A percentile compares a stretch with the other conserved stretches of the same genome.
phyloP scores from a whole-genome alignment of 1,139 yeast species.

The Saccharomycopsis hybrid region DNA sequence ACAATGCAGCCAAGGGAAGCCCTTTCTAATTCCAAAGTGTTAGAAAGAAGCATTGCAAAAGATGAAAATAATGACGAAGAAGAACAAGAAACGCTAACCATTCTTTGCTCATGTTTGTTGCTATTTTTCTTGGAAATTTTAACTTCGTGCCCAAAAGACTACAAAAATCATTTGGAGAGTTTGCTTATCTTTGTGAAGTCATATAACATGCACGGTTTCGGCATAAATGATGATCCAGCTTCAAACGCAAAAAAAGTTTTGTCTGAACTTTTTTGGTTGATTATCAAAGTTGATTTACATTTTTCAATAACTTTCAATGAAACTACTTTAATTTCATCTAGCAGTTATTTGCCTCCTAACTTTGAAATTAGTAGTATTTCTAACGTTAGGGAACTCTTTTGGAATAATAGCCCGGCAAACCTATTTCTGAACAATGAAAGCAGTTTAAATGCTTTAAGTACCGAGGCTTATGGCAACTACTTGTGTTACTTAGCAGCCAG shows the following conservation, averaged over 20 bases:
- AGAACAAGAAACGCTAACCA: background rate
- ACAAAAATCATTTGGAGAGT: constrained; percentile 6
- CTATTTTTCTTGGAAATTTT: constrained; percentile 16
- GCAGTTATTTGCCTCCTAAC: constrained; percentile 3
- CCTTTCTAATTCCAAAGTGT: too few relatives aligned
- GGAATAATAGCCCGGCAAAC: too few relatives aligned
- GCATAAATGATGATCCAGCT: background rate
- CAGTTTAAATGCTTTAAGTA: too few relatives aligned
- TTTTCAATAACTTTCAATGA: constrained; percentile 11
- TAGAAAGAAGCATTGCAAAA: background rate
- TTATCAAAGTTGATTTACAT: constrained; percentile 13
- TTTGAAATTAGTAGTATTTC: background rate
- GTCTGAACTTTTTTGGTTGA: constrained; percentile 15
- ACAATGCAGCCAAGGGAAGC: background rate
- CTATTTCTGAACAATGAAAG: too few relatives aligned
- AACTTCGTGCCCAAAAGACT: constrained; percentile 9
- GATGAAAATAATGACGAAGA: too few relatives aligned
- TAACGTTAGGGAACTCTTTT: background rate
- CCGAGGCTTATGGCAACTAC: constrained; percentile 6
- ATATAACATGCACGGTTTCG: constrained; percentile 6
- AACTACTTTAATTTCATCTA: constrained; percentile 3
- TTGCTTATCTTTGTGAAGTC: constrained; percentile 12
- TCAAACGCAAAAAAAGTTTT: background rate
- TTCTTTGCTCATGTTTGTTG: constrained; percentile 5
- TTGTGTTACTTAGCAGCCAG: constrained; percentile 12